A percentile compares a stretch with the other conserved stretches of the same genome.
These are phyloP conservation scores for Aspergillus puulaauensis DNA, from an alignment of 2,329 filamentous ascomycete species.

Conservation along the genomic window DNA sequence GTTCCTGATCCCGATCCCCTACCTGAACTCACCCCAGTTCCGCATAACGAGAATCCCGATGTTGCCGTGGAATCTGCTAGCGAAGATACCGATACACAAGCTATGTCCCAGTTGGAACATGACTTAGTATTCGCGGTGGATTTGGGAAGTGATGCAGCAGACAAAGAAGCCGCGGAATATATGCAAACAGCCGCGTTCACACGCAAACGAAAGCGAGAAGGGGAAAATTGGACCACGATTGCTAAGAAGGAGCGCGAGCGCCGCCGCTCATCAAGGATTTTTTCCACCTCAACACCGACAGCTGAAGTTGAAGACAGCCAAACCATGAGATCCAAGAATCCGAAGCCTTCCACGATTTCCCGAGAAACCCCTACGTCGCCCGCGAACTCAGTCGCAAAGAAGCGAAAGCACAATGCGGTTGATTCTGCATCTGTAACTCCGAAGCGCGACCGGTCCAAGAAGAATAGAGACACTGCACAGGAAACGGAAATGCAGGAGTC, in stretches of 20 bases:
- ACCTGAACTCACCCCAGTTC: neutral
- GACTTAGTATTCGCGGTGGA: constrained; percentile 43
- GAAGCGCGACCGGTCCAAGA: neutral
- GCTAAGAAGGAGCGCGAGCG: constrained; percentile 26
- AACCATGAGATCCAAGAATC: constrained; percentile 16
- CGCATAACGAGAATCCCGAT: constrained; percentile 10
- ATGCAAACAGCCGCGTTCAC: constrained; percentile 16
- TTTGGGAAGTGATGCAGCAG: constrained; percentile 17
- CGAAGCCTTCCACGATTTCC: neutral
- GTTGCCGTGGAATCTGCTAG: constrained; percentile 35
- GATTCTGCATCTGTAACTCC: neutral
- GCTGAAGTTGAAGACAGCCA: constrained; percentile 12
- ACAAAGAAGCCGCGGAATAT: constrained; percentile 4
- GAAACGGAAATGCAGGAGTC: constrained; percentile 14
- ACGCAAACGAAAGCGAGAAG: constrained; percentile 37
- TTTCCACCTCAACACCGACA: constrained; percentile 15
- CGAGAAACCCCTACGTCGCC: constrained; percentile 17
- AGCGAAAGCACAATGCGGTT: constrained; percentile 24
- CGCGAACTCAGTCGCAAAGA: constrained; percentile 22
- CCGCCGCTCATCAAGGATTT: constrained; percentile 31
- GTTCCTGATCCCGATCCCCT: neutral
- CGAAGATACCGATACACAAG: constrained; percentile 45
- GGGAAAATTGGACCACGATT: constrained; percentile 19
- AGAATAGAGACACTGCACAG: constrained; percentile 3
- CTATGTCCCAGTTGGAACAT: constrained; percentile 47